phyloP scores from a whole-genome alignment of 345 rosid genomes.

The Physaria fendleri region DNA sequence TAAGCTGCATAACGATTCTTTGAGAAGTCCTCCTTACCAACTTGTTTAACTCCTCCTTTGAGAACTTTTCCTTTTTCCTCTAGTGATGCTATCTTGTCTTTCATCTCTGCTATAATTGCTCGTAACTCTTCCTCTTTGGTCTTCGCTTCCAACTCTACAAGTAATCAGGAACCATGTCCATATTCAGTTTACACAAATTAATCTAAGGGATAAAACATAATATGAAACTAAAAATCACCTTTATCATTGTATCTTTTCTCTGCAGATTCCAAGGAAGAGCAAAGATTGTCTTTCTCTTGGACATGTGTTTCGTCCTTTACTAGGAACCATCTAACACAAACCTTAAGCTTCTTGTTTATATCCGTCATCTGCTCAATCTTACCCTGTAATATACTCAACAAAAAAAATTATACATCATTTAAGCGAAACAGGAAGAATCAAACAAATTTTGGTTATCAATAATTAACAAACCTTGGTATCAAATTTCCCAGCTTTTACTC shows the following conservation, averaged over 20 bases:
- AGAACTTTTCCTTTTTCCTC: constrained; percentile 47
- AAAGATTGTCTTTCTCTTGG: constrained; percentile 53
- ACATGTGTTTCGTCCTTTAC: constrained; percentile 52
- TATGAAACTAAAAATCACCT: constrained; percentile 35
- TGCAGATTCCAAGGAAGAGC: constrained; percentile 43
- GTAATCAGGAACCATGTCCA: not conserved
- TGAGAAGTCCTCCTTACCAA: constrained; percentile 39
- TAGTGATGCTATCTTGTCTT: constrained; percentile 40
- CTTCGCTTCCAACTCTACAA: constrained; percentile 53
- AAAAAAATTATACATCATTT: not conserved
- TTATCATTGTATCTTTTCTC: constrained; percentile 47
- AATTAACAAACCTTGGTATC: constrained; percentile 61
- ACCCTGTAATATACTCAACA: constrained; percentile 40
- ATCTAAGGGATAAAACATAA: not conserved
- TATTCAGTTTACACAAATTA: not conserved
- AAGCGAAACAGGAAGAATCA: not conserved
- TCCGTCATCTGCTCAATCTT: constrained; percentile 51
- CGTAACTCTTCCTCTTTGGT: constrained; percentile 43
- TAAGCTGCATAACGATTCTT: not conserved
- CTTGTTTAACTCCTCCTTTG: constrained; percentile 61
- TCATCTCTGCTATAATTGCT: constrained; percentile 39
- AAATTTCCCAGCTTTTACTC: constrained; percentile 56
- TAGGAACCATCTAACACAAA: constrained; percentile 72
- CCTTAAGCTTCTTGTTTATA: constrained; percentile 59
- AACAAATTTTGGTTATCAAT: not conserved